Evolutionary conservation across 176 grass and related monocot genomes (phyloP).

Genomic region (Luzula sylvatica): DNA sequence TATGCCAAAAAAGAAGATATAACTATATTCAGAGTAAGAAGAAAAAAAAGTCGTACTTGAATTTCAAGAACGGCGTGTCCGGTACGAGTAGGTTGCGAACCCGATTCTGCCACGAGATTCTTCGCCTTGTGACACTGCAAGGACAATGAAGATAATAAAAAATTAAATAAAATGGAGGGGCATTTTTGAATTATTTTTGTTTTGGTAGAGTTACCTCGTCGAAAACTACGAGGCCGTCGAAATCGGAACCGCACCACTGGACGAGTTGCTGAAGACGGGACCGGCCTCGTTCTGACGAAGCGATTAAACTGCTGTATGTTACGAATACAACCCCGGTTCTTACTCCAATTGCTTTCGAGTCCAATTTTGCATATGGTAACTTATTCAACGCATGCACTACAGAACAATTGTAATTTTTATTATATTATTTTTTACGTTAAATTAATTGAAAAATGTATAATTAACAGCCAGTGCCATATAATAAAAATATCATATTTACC

Average conservation of each 20-base stretch:
- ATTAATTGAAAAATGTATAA: too few relatives aligned
- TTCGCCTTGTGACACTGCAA: slow-evolving; percentile 99
- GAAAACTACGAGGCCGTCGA: slow-evolving; percentile 92
- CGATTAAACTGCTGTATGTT: slow-evolving; percentile 98
- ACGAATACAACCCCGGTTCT: slow-evolving; percentile 93
- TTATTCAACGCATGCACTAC: slow-evolving; percentile 99
- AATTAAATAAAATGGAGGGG: neutral
- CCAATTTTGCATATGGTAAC: slow-evolving; percentile 91
- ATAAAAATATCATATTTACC: too few relatives aligned
- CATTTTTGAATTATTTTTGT: neutral
- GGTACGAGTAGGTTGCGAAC: slow-evolving; percentile 84
- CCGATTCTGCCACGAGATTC: slow-evolving; percentile 93
- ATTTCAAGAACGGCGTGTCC: slow-evolving; percentile 90
- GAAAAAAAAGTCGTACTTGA: slow-evolving; percentile 32
- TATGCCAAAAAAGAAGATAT: slow-evolving; percentile 9
- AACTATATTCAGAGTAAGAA: too few relatives aligned
- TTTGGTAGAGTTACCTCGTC: slow-evolving; percentile 59
- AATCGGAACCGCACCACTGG: slow-evolving; percentile 83
- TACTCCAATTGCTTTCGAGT: slow-evolving; percentile 96
- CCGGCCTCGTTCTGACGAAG: slow-evolving; percentile 86
- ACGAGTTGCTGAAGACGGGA: slow-evolving; percentile 94
- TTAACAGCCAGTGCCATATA: too few relatives aligned
- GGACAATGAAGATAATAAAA: slow-evolving; percentile 16
- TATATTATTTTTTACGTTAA: neutral
- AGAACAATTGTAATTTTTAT: slow-evolving; percentile 28